A percentile compares a stretch with the other conserved stretches of the same genome.
These are phyloP conservation scores for Scleroderma citrinum DNA, from an alignment of 768 basidiomycete species.

Conservation along the genomic window DNA sequence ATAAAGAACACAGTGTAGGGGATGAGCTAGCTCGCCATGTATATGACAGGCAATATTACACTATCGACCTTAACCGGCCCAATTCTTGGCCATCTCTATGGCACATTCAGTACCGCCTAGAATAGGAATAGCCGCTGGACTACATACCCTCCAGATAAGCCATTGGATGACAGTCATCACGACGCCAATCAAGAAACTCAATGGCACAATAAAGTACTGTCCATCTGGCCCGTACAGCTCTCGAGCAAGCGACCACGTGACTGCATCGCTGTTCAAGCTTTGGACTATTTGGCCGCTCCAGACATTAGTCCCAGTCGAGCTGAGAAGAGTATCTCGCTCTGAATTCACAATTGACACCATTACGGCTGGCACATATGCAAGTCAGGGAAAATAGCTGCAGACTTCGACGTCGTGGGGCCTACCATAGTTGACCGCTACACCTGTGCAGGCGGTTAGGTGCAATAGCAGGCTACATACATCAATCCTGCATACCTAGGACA, in stretches of 20 bases:
- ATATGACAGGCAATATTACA: slow-evolving; percentile 53
- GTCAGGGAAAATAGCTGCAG: slow-evolving; percentile 5
- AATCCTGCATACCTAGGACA: slow-evolving; percentile 8
- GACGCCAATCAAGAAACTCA: slow-evolving; percentile 50
- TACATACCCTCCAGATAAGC: slow-evolving; percentile 43
- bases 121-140: neutral
- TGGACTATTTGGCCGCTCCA: slow-evolving; percentile 54
- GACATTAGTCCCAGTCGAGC: slow-evolving; percentile 51
- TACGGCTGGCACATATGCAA: slow-evolving; percentile 34
- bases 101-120: neutral
- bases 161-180: slow-evolving; percentile 48
- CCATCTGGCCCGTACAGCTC: slow-evolving; percentile 48
- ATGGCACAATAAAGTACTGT: slow-evolving; percentile 51
- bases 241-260: slow-evolving; percentile 62
- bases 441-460: slow-evolving; percentile 1
- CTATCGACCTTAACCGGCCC: slow-evolving; percentile 44
- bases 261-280: slow-evolving; percentile 49
- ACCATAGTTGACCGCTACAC: slow-evolving; percentile 34
- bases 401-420: neutral
- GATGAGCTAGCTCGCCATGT: slow-evolving; percentile 30
- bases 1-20: neutral
- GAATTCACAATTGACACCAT: slow-evolving; percentile 43
- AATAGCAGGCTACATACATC: no score
- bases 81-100: slow-evolving; percentile 49
- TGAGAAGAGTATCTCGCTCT: slow-evolving; percentile 48